A percentile compares a stretch with the other conserved stretches of the same genome.
phyloP scores from a whole-genome alignment of 2,329 filamentous ascomycete genomes.

The Plenodomus lindquistii region DNA sequence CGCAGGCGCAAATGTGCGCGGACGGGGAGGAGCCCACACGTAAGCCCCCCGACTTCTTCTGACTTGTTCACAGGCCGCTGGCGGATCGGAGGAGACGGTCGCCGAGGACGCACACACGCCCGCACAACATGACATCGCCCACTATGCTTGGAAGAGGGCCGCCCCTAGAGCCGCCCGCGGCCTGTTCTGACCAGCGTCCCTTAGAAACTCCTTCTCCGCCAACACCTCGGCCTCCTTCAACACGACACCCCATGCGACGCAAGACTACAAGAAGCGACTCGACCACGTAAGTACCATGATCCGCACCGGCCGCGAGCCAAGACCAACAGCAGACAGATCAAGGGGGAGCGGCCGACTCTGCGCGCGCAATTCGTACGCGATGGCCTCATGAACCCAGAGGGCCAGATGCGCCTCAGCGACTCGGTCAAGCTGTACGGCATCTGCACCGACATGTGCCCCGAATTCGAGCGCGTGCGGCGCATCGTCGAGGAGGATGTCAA shows the following conservation, averaged over 20 bases:
- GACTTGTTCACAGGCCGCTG: constrained; percentile 13
- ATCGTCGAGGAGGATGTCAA: constrained; percentile 66
- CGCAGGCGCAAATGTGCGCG: constrained; percentile 1
- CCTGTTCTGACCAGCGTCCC: constrained; percentile 21
- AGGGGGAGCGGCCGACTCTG: constrained; percentile 36
- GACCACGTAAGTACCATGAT: constrained; percentile 23
- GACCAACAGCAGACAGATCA: constrained; percentile 42
- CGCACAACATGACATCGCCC: constrained; percentile 2
- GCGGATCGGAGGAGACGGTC: constrained; percentile 10
- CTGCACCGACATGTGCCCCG: constrained; percentile 67
- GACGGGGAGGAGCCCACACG: constrained; percentile 3
- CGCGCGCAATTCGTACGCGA: constrained; percentile 46
- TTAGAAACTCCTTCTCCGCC: constrained; percentile 12
- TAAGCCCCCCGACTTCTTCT: constrained; percentile 11
- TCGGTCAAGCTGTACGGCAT: constrained; percentile 65
- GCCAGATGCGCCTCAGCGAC: constrained; percentile 60
- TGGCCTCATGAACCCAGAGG: constrained; percentile 56
- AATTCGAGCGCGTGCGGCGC: constrained; percentile 64
- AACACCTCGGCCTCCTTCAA: constrained; percentile 12
- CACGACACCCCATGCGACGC: constrained; percentile 26
- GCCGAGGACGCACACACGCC: constrained; percentile 5
- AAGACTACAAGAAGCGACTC: constrained; percentile 30
- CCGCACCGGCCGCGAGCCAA: background rate
- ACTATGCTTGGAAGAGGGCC: constrained; percentile 6
- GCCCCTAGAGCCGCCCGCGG: constrained; percentile 22